Conservation (phyloP, 495 filamentous ascomycete species). For the Aspergillus incahuasiensis region DNA sequence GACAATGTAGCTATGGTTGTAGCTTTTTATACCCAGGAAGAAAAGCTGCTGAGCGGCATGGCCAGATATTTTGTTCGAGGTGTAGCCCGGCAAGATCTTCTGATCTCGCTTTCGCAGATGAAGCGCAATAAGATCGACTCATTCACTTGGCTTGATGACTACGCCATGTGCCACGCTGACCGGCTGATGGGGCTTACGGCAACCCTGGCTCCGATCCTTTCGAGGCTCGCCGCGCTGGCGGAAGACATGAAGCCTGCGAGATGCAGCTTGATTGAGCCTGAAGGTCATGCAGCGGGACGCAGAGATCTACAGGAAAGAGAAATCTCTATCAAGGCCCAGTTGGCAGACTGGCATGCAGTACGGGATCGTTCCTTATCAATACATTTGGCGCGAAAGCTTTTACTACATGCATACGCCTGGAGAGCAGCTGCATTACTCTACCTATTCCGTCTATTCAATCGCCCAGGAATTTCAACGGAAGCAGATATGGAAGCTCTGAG, state of each 20-base stretch:
- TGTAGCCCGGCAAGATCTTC: background rate
- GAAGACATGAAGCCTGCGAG: background rate
- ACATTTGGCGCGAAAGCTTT: background rate
- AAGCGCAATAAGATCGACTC: background rate
- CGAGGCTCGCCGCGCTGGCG: background rate
- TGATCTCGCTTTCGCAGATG: background rate
- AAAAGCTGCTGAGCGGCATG: background rate
- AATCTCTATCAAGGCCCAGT: background rate
- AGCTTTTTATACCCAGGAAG: background rate
- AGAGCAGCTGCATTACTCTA: background rate
- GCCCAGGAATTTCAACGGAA: background rate
- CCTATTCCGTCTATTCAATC: constrained; percentile 1
- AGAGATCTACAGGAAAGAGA: too few species aligned
- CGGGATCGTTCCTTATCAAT: background rate
- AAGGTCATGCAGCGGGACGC: too few species aligned
- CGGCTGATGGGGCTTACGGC: background rate
- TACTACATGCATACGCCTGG: background rate
- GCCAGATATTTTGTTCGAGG: background rate
- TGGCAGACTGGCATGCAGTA: background rate
- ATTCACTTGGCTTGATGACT: background rate
- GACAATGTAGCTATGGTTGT: background rate
- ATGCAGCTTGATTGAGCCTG: too few species aligned
- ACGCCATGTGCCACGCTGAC: background rate
- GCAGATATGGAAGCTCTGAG: background rate
- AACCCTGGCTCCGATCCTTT: background rate